Percentiles rank a stretch among this genome's conserved stretches.
Evolutionary conservation across 352 stramenopile species (phyloP).

Genomic region (Blastocystis sp.): DNA sequence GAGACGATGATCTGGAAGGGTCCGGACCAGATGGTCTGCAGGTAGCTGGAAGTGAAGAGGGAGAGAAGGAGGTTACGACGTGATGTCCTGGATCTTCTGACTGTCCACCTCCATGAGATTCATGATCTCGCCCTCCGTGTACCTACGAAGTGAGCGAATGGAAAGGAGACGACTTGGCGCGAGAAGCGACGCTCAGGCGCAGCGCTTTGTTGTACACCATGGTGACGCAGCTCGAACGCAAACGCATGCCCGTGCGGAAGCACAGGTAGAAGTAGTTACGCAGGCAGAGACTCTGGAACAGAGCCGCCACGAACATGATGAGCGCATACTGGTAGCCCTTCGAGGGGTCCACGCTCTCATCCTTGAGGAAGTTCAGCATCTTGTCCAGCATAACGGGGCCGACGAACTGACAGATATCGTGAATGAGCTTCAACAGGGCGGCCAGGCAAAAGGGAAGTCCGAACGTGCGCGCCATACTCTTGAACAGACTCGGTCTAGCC

Average conservation of each 20-base stretch:
- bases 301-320: conserved; percentile 71
- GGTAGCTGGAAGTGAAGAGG: conserved; percentile 74
- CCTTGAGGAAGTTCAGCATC: conserved; percentile 78
- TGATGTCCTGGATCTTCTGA: conserved; percentile 89
- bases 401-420: conserved; percentile 86
- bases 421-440: conserved; percentile 83
- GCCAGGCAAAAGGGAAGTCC: conserved; percentile 84
- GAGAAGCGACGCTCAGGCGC: conserved; percentile 76
- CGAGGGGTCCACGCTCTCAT: conserved; percentile 73
- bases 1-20: conserved; percentile 78
- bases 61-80: conserved; percentile 73
- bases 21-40: conserved; percentile 85
- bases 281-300: conserved; percentile 72
- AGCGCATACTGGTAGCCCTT: conserved; percentile 70
- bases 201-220: conserved; percentile 79
- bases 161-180: conserved; percentile 74
- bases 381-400: conserved; percentile 80
- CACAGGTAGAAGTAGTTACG: conserved; percentile 75
- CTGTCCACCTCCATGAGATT: conserved; percentile 95
- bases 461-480: conserved; percentile 74
- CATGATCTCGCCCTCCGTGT: conserved; percentile 86
- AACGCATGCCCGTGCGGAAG: conserved; percentile 75
- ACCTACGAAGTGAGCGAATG: no score
- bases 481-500: conserved; percentile 57
- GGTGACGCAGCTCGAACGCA: conserved; percentile 77